These are phyloP conservation scores for Brasenia schreberi DNA, from an alignment of 164 flowering plant species.

Conservation along the genomic window DNA sequence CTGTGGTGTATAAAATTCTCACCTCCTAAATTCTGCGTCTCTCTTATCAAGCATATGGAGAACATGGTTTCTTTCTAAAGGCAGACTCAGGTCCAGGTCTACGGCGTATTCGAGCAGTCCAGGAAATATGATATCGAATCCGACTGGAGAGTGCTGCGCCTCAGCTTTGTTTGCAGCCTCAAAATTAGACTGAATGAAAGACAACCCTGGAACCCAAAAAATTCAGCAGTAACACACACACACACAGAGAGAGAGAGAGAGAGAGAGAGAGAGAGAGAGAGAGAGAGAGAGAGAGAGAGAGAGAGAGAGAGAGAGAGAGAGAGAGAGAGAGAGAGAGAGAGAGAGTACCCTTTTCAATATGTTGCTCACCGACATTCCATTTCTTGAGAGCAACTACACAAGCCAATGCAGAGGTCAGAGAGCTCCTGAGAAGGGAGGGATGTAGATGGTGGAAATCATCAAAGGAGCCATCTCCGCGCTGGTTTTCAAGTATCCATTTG, in stretches of 20 bases:
- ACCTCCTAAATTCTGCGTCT: conserved; percentile 58
- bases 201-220: conserved; percentile 37
- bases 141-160: conserved; percentile 49
- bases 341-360: conserved; percentile 40
- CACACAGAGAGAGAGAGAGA: too few relatives aligned
- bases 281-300: too few relatives aligned
- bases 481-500: conserved; percentile 67
- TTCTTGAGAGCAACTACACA: conserved; percentile 67
- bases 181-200: conserved; percentile 49
- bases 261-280: too few relatives aligned
- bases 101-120: conserved; percentile 60
- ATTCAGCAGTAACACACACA: background rate
- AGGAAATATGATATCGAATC: conserved; percentile 76
- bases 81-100: conserved; percentile 37
- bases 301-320: background rate
- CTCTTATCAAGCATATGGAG: conserved; percentile 34
- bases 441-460: conserved; percentile 51
- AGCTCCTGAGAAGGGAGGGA: conserved; percentile 39
- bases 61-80: conserved; percentile 17
- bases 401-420: conserved; percentile 63
- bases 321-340: background rate
- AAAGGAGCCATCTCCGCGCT: conserved; percentile 58
- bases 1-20: too few relatives aligned
- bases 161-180: conserved; percentile 30
- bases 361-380: conserved; percentile 72